Evolutionary conservation across 345 rosid genomes (phyloP).

Genomic region (Syzygium aromaticum): DNA sequence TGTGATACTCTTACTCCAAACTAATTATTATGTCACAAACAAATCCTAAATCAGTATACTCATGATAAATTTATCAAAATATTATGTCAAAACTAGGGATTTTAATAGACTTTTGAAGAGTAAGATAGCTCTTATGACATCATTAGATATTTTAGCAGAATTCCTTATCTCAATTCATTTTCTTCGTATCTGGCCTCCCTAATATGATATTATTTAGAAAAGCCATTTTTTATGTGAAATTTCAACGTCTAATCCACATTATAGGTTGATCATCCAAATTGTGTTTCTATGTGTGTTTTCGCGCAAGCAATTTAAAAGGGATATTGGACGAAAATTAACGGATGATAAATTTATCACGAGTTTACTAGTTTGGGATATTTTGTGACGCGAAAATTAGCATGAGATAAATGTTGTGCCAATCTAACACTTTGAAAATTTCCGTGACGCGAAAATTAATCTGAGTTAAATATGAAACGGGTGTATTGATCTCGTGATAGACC

Average conservation of each 20-base stretch:
- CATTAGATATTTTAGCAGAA: neutral
- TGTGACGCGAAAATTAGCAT: no score
- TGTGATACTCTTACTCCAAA: no score
- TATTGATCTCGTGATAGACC: accelerated
- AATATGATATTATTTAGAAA: neutral
- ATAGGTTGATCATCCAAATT: accelerated
- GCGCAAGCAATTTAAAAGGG: accelerated
- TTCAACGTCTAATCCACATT: accelerated
- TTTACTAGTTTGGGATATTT: no score
- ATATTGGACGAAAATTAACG: accelerated
- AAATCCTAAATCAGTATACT: neutral
- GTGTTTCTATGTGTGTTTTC: neutral
- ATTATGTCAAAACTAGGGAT: neutral
- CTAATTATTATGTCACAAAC: neutral
- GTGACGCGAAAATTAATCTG: neutral
- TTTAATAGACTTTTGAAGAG: neutral
- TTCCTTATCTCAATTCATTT: neutral
- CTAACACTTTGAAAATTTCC: neutral
- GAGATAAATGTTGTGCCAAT: neutral
- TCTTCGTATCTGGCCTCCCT: neutral
- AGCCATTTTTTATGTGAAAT: neutral
- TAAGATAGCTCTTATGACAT: accelerated
- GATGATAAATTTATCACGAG: accelerated
- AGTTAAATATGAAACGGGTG: neutral
- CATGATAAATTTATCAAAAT: neutral